Conservation (phyloP, 768 basidiomycete genomes). For the Paxillus ammoniavirescens region DNA sequence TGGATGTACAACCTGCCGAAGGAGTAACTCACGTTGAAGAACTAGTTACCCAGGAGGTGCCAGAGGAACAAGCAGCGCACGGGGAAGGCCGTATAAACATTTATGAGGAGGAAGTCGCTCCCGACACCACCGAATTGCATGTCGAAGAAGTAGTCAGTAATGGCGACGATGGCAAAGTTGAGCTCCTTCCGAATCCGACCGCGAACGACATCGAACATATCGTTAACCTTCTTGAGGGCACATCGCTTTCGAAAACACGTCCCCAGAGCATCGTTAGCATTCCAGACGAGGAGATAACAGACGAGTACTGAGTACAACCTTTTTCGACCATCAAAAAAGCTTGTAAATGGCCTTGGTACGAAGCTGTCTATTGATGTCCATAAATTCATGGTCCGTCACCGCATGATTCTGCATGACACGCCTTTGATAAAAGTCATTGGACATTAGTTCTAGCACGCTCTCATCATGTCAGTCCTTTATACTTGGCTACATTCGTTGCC, state of each 20-base stretch:
- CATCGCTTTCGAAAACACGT: constrained; percentile 35
- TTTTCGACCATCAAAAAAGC: not conserved
- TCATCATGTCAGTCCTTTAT: constrained; percentile 23
- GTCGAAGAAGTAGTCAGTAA: constrained; percentile 7
- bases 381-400: constrained; percentile 18
- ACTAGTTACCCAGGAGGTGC: not conserved
- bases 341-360: constrained; percentile 25
- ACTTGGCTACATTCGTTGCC: constrained; percentile 28
- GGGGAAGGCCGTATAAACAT: constrained; percentile 13
- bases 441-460: constrained; percentile 1
- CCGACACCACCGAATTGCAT: constrained; percentile 13
- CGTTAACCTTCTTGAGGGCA: constrained; percentile 59
- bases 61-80: constrained; percentile 8
- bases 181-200: not conserved
- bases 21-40: constrained; percentile 6
- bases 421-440: not conserved
- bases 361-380: constrained; percentile 24
- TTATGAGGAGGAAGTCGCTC: constrained; percentile 1
- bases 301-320: constrained; percentile 42
- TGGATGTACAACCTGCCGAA: constrained; percentile 5
- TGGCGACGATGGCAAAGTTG: constrained; percentile 7
- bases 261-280: constrained; percentile 46
- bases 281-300: constrained; percentile 57
- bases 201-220: constrained; percentile 59
- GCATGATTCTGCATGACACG: not conserved